A percentile compares a stretch with the other conserved stretches of the same genome.
Conservation (phyloP, 2,329 filamentous ascomycete genomes). For the Colletotrichum liaoningense region DNA sequence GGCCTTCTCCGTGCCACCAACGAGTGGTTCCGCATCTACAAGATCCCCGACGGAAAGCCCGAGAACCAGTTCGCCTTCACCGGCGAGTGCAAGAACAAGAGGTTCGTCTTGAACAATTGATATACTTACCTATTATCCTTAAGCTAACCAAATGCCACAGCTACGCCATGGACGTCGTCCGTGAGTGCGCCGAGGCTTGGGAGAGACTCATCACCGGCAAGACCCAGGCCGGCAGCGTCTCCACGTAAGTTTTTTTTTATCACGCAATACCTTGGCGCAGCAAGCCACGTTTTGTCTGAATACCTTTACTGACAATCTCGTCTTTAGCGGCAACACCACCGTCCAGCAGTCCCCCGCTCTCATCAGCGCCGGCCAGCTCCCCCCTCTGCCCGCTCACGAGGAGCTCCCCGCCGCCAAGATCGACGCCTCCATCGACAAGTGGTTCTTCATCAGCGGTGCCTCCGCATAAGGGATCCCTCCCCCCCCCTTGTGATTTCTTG, state of each 20-base stretch:
- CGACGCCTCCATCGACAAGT: constrained; percentile 98
- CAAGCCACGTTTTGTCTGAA: constrained; percentile 28
- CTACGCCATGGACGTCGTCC: constrained; percentile 95
- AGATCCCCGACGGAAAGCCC: constrained; percentile 99
- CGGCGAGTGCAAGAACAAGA: constrained; percentile 99
- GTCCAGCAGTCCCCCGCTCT: constrained; percentile 80
- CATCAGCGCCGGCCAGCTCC: constrained; percentile 75
- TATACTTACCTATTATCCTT: no score
- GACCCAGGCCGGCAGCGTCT: constrained; percentile 80
- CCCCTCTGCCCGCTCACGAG: constrained; percentile 82
- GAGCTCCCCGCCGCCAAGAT: constrained; percentile 88
- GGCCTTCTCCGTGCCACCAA: constrained; percentile 97
- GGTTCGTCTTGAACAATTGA: constrained; percentile 56
- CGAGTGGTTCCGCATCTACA: constrained; percentile 99
- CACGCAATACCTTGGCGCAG: constrained; percentile 19
- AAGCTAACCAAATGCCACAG: constrained; percentile 50
- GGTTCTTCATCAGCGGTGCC: constrained; percentile 99
- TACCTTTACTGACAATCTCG: constrained; percentile 42
- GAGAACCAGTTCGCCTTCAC: constrained; percentile 99
- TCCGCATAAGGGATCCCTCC: constrained; percentile 69
- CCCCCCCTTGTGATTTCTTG: neutral
- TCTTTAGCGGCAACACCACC: constrained; percentile 80
- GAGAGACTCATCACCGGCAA: constrained; percentile 95
- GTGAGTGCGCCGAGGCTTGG: constrained; percentile 97
- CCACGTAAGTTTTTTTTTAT: constrained; percentile 73